Evolutionary conservation across 805 yeast species (phyloP).

Genomic region (Candida chauliodis): DNA sequence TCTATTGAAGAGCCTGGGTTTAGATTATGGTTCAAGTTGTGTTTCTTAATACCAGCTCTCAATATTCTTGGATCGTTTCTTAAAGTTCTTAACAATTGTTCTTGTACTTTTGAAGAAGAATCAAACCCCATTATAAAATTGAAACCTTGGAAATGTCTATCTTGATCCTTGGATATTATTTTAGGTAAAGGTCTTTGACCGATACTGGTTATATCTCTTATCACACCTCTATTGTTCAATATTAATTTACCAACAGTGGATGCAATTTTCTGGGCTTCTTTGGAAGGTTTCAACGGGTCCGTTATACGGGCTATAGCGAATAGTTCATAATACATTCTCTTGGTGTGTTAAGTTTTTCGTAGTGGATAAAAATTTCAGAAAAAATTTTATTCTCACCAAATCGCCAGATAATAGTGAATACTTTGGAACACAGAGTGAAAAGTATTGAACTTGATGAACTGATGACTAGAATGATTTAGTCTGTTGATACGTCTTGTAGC

Average conservation of each 20-base stretch:
- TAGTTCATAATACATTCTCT: conserved; percentile 78
- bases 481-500: too few relatives aligned
- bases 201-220: conserved; percentile 74
- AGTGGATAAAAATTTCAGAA: neutral
- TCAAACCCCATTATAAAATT: conserved; percentile 87
- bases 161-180: conserved; percentile 79
- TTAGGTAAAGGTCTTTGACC: conserved; percentile 80
- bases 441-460: too few relatives aligned
- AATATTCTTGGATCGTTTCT: conserved; percentile 89
- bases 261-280: conserved; percentile 42
- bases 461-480: too few relatives aligned
- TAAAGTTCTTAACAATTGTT: conserved; percentile 75
- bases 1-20: conserved; percentile 58
- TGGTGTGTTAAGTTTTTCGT: neutral
- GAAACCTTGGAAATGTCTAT: conserved; percentile 85
- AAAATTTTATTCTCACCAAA: too few relatives aligned
- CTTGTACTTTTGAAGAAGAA: conserved; percentile 79
- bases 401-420: too few relatives aligned
- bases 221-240: conserved; percentile 89
- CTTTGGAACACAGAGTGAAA: too few relatives aligned
- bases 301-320: conserved; percentile 84
- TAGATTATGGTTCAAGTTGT: conserved; percentile 48
- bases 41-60: conserved; percentile 69
- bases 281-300: conserved; percentile 45
- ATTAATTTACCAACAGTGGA: conserved; percentile 77